Evolutionary conservation across 805 yeast species (phyloP).

Genomic region (Saccharomycopsis javanensis): DNA sequence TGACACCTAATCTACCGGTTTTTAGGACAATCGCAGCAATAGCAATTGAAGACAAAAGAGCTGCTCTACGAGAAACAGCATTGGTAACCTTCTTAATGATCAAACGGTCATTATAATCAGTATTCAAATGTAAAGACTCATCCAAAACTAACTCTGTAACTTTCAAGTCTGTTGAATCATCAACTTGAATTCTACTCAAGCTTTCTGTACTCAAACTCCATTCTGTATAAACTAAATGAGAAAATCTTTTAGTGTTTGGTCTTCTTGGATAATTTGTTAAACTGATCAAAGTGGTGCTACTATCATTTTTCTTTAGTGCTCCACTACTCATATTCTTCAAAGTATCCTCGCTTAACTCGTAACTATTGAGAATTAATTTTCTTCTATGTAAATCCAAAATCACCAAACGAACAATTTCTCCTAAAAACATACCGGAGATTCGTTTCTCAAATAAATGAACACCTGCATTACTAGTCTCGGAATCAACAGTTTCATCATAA

Average conservation of each 20-base stretch:
- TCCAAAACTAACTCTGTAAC: slow-evolving; percentile 61
- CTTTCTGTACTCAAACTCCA: slow-evolving; percentile 76
- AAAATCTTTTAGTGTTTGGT: slow-evolving; percentile 25
- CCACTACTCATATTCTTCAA: slow-evolving; percentile 2
- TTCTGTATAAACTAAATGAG: slow-evolving; percentile 62
- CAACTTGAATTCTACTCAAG: slow-evolving; percentile 79
- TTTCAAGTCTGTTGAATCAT: slow-evolving; percentile 61
- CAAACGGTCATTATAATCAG: slow-evolving; percentile 59
- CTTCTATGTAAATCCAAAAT: slow-evolving; percentile 56
- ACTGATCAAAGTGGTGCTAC: slow-evolving; percentile 11
- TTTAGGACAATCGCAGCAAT: slow-evolving; percentile 68
- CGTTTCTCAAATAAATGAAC: slow-evolving; percentile 90
- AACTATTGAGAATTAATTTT: slow-evolving; percentile 51
- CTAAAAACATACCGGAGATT: slow-evolving; percentile 85
- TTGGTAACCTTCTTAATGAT: slow-evolving; percentile 66
- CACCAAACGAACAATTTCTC: slow-evolving; percentile 74
- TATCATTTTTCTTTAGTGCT: slow-evolving; percentile 7
- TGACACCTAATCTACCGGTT: slow-evolving; percentile 46
- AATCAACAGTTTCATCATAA: slow-evolving; percentile 66
- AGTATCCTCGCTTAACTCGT: slow-evolving; percentile 28
- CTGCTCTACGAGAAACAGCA: slow-evolving; percentile 83
- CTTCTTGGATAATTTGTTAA: slow-evolving; percentile 26
- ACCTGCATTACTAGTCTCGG: slow-evolving; percentile 69
- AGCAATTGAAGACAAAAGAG: slow-evolving; percentile 80
- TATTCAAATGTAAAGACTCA: slow-evolving; percentile 59